phyloP scores from a whole-genome alignment of 768 basidiomycete species.

The Boletus speciosus region DNA sequence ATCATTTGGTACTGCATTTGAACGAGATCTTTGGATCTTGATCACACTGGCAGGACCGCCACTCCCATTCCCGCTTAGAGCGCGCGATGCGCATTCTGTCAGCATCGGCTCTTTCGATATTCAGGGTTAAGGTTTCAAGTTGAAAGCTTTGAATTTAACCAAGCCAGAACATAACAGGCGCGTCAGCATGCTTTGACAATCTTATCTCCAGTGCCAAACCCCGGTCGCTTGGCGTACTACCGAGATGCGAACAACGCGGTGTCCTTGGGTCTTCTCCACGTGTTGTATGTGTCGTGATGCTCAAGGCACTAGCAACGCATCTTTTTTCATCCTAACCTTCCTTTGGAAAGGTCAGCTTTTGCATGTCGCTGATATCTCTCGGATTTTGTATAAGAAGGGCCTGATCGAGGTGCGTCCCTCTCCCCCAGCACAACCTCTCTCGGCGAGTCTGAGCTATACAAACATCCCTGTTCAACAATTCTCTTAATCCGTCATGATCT shows the following conservation, averaged over 20 bases:
- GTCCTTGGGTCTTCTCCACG: constrained; percentile 30
- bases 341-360: constrained; percentile 18
- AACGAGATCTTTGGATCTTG: constrained; percentile 21
- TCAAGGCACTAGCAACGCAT: constrained; percentile 22
- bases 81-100: neutral
- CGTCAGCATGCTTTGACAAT: constrained; percentile 21
- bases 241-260: constrained; percentile 24
- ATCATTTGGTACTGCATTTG: constrained; percentile 4
- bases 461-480: constrained; percentile 12
- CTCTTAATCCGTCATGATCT: constrained; percentile 26
- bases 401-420: constrained; percentile 2
- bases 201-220: constrained; percentile 11
- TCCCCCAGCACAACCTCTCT: constrained; percentile 11
- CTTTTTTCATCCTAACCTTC: constrained; percentile 23
- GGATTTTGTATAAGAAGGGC: constrained; percentile 31
- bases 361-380: constrained; percentile 18
- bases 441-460: constrained; percentile 29
- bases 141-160: constrained; percentile 8
- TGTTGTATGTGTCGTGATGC: constrained; percentile 31
- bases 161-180: constrained; percentile 16
- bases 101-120: constrained; percentile 7
- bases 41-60: neutral
- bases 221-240: constrained; percentile 20
- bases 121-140: constrained; percentile 20
- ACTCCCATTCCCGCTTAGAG: neutral